Conservation (phyloP, 1,284 basidiomycete species). For the Tilletiaria anomala region DNA sequence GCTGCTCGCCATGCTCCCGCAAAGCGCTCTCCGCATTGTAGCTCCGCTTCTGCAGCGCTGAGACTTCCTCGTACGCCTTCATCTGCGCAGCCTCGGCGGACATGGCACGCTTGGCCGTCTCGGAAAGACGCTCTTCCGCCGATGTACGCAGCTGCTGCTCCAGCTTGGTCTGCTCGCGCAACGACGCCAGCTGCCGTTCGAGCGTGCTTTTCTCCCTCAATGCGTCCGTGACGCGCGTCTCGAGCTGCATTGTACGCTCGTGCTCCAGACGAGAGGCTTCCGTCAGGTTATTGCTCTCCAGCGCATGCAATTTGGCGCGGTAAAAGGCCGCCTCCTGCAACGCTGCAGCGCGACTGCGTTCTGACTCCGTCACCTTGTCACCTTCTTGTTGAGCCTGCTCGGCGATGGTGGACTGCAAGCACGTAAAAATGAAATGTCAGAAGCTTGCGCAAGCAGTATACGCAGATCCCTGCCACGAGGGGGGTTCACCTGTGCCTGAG, state of each 20-base stretch:
- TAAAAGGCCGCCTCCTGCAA: slow-evolving; percentile 91
- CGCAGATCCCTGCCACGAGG: too few species aligned
- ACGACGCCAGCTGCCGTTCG: slow-evolving; percentile 52
- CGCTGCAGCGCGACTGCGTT: slow-evolving; percentile 59
- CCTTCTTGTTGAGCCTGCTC: slow-evolving; percentile 64
- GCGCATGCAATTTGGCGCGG: slow-evolving; percentile 73
- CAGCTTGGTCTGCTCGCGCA: slow-evolving; percentile 47
- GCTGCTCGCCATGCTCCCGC: slow-evolving; percentile 63
- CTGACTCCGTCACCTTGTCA: slow-evolving; percentile 63
- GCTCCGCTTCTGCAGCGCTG: slow-evolving; percentile 57
- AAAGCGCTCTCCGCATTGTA: slow-evolving; percentile 53
- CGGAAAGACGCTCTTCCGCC: slow-evolving; percentile 64
- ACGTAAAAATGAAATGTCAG: too few species aligned
- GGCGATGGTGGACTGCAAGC: slow-evolving; percentile 58
- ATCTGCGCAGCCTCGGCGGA: slow-evolving; percentile 65
- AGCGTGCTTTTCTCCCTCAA: slow-evolving; percentile 56
- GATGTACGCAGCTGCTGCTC: slow-evolving; percentile 49
- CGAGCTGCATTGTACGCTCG: slow-evolving; percentile 63
- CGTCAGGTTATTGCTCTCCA: slow-evolving; percentile 56
- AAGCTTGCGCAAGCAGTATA: too few species aligned
- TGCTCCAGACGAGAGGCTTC: slow-evolving; percentile 61
- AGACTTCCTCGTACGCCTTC: slow-evolving; percentile 54
- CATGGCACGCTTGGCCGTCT: slow-evolving; percentile 67
- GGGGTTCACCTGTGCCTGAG: slow-evolving; percentile 61
- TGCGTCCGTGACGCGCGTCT: slow-evolving; percentile 60